Conservation (phyloP, 2,329 filamentous ascomycete species). For the Fusarium sp. region DNA sequence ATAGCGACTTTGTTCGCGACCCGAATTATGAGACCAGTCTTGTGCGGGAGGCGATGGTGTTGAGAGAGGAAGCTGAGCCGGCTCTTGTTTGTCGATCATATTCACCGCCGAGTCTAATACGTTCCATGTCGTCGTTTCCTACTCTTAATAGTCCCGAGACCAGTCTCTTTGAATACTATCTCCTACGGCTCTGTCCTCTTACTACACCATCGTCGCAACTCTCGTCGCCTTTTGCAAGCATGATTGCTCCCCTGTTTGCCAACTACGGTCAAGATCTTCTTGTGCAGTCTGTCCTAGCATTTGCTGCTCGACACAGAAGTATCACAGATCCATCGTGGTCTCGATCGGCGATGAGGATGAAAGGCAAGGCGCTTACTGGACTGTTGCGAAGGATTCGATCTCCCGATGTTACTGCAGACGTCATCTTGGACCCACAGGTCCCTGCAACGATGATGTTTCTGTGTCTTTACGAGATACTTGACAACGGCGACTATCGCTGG, state of each 20-base stretch:
- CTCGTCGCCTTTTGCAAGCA: conserved; percentile 35
- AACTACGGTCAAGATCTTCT: conserved; percentile 37
- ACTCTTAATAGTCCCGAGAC: conserved; percentile 17
- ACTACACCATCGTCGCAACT: conserved; percentile 40
- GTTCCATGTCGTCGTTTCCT: conserved; percentile 31
- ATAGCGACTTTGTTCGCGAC: conserved; percentile 31
- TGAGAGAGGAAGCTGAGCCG: conserved; percentile 19
- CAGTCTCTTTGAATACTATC: conserved; percentile 43
- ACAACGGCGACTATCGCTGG: conserved; percentile 54
- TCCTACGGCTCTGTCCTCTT: conserved; percentile 40
- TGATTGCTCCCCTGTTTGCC: conserved; percentile 43
- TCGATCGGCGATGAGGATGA: conserved; percentile 35
- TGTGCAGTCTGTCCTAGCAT: conserved; percentile 38
- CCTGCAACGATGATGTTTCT: conserved; percentile 47
- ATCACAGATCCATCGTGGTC: conserved; percentile 36
- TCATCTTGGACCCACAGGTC: conserved; percentile 38
- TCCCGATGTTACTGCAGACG: conserved; percentile 23
- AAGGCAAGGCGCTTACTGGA: conserved; percentile 30
- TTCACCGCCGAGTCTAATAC: conserved; percentile 3
- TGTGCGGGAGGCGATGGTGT: conserved; percentile 23
- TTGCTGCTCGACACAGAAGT: conserved; percentile 42
- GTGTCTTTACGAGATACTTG: conserved; percentile 44
- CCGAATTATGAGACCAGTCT: conserved; percentile 32
- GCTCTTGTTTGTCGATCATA: conserved; percentile 9
- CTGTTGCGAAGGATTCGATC: conserved; percentile 27